Percentiles rank a stretch among this genome's conserved stretches.
Evolutionary conservation across 441 rosid genomes (phyloP).

Genomic region (Populus hybrid): DNA sequence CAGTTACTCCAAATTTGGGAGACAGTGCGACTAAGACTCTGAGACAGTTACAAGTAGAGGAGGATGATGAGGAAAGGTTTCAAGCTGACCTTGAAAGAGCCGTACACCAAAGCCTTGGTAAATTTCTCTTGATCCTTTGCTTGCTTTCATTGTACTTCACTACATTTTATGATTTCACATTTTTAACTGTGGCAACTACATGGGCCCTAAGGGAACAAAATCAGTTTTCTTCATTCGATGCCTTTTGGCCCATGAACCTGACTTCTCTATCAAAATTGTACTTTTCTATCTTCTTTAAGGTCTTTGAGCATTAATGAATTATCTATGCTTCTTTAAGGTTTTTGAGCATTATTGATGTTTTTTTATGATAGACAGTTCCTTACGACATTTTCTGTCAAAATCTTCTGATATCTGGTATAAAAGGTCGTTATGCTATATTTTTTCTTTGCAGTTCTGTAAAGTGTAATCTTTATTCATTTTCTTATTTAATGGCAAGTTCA

Average conservation of each 20-base stretch:
- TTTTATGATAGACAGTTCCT: background rate
- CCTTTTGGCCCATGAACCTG: background rate
- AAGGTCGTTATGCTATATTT: no score
- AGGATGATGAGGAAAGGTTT: slow-evolving; percentile 90
- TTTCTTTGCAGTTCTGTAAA: no score
- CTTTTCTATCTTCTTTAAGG: background rate
- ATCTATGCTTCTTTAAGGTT: background rate
- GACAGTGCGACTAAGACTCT: slow-evolving; percentile 58
- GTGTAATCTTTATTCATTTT: no score
- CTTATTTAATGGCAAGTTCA: no score
- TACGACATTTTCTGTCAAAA: background rate
- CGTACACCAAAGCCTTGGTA: slow-evolving; percentile 92
- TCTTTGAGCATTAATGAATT: background rate
- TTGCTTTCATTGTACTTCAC: slow-evolving; percentile 5
- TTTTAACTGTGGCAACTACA: slow-evolving; percentile 4
- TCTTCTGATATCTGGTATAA: no score
- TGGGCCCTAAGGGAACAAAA: background rate
- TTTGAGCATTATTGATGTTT: background rate
- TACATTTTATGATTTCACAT: slow-evolving; percentile 7
- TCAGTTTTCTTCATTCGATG: background rate
- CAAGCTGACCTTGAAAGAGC: slow-evolving; percentile 90
- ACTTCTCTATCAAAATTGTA: background rate
- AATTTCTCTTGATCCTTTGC: slow-evolving; percentile 15
- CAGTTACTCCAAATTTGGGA: slow-evolving; percentile 33
- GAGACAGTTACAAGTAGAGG: slow-evolving; percentile 76